Base-by-base conservation (phyloP, 352 stramenopile species). In the Pythium aristosporum region DNA sequence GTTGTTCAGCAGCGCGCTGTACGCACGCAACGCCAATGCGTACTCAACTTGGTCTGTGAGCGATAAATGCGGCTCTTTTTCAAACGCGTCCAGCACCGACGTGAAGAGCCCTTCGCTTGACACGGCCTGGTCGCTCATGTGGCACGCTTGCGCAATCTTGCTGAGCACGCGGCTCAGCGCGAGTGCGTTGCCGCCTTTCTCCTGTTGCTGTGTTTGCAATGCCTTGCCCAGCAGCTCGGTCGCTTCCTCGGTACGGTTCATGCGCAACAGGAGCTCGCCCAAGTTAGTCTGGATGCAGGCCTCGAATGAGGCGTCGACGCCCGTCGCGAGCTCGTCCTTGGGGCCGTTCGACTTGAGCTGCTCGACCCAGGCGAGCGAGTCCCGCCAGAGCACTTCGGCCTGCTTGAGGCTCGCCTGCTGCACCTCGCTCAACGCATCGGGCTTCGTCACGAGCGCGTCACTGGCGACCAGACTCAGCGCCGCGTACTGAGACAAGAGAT, bases 211-310 rank as follows among this genome's bases (percentile, higher is more conserved):
- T 32, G 74, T 88, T 46, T 75, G 71, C 47, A 92, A 69, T 23
- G 80, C 83, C 44, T 88, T 88, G 32, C 81, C 83, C 5, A 92
- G 68, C 52, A 82, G 75, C 67, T 86, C 80, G 74, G 90, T 89
- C 2, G 75, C 83, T 48, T 89, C 76, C 18, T 90, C 77, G 5
- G 70, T 78, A 37, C 86, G 72, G 49, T 89, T 80, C 50, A 79
- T 76, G 25, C 70, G 72, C 50, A 92, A 64, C 46, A 90, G 43
- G 37, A 90, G 55, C 65, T 92, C 83, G 34, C 80, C 83, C 9
- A 92, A 55, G 52, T 92, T 92, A 36, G 76, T 87, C 63, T 89
- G 64, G 23, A 88, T 76, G 71, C 78, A 92, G 10, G 80, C 80
- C 65, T 80, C 76, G 44, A 92, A 90, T 18, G 76, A 73, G 18